These are phyloP conservation scores for Diplotaxis tenuifolia DNA, from an alignment of 345 rosid genomes.

Conservation along the genomic window DNA sequence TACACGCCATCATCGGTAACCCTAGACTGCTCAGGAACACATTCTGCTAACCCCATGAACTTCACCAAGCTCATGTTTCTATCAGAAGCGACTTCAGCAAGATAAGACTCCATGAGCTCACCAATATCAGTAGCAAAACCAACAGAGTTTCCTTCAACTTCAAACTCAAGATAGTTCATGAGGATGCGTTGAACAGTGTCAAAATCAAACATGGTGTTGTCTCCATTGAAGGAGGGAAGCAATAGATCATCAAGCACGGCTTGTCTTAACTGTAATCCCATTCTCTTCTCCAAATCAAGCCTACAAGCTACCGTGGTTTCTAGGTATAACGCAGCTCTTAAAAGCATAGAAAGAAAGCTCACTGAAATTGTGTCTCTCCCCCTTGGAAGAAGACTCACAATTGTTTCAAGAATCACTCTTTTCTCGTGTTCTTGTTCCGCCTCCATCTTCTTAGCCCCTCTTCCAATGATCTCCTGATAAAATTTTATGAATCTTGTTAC, in stretches of 20 bases:
- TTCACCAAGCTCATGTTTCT: conserved; percentile 48
- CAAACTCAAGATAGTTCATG: conserved; percentile 62
- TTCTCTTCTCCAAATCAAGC: conserved; percentile 84
- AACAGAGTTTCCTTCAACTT: conserved; percentile 42
- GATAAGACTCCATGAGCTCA: conserved; percentile 74
- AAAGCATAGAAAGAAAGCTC: conserved; percentile 77
- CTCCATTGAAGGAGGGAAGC: conserved; percentile 60
- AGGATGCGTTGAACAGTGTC: conserved; percentile 79
- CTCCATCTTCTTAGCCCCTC: conserved; percentile 67
- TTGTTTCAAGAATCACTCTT: conserved; percentile 72
- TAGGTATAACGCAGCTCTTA: conserved; percentile 71
- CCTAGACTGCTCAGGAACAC: conserved; percentile 69
- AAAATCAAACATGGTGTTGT: conserved; percentile 63
- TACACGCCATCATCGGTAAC: conserved; percentile 81
- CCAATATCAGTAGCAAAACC: conserved; percentile 42
- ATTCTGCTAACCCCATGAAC: conserved; percentile 63
- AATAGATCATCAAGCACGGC: conserved; percentile 81
- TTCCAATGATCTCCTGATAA: conserved; percentile 60
- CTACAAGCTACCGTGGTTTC: conserved; percentile 92
- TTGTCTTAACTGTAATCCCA: conserved; percentile 75
- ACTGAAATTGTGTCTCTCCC: conserved; percentile 65
- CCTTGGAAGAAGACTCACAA: conserved; percentile 80
- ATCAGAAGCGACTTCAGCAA: conserved; percentile 81
- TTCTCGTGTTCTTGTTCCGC: conserved; percentile 69
- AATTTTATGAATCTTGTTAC: neutral